Evolutionary conservation across 2,329 filamentous ascomycete genomes (phyloP), one percentile per base, ranked within the genome.

Genomic region (Penicillium brevicompactum): DNA sequence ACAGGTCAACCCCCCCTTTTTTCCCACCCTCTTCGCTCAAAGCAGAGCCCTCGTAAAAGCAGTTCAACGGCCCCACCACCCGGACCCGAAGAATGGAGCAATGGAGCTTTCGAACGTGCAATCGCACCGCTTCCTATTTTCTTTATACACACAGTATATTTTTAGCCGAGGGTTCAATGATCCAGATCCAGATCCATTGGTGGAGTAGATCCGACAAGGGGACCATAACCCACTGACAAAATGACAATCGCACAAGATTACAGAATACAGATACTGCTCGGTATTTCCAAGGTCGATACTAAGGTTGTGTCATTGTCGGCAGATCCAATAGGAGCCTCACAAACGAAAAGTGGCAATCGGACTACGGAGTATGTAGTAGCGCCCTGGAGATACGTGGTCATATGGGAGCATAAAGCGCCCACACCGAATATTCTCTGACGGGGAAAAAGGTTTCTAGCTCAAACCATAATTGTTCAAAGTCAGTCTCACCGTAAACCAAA

Each of bases 51-150:
- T 34, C 14, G 2, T 42, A 41, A 18, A 48, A 34, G 14, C 37
- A 32, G 37, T 52, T 50, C n/a, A 43, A 55, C 65, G 67, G 68
- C 67, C 67, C 68, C 68, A 67, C 68, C 65, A 67, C 62, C 68
- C 68, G 68, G 52, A 38, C 57, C 50, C 56, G 56, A 60, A 42
- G 46, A 49, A 55, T 51, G 52, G 53, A 61, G 24, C 24, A 27
- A 5, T 27, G 24, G 24, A 27, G 24, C 24, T 44, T 54, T 44
- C 30, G 51, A 57, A 47, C 49, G 41, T 43, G 55, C 16, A 46
- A 43, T 41, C 30, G 45, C 30, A n/a, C 47, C 52, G 57, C 21
- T 58, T 49, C 46, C 48, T 55, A 47, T 42, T 41, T 18, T 18
- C 18, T 18, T 18, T 18, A 18, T 18, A 18, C 18, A 18, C 18